A percentile compares a stretch with the other conserved stretches of the same genome.
Conservation (phyloP, 176 grass and related monocot genomes). For the Cenchrus americanus region DNA sequence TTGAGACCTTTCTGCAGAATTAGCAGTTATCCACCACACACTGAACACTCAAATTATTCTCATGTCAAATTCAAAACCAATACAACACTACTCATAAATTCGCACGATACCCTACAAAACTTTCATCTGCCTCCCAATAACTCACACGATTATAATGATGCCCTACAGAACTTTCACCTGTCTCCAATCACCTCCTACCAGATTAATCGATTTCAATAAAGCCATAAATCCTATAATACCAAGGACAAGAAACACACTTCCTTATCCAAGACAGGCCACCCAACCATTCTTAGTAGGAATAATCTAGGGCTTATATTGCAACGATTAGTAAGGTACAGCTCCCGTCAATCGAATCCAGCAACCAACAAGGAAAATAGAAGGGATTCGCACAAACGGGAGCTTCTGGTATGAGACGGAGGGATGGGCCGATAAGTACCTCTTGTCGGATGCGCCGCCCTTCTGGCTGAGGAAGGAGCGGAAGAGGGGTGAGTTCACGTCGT, state of each 20-base stretch:
- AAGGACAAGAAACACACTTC: not conserved
- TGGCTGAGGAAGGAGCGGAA: slow-evolving; percentile 93
- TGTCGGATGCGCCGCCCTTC: slow-evolving; percentile 62
- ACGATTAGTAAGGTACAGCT: not conserved
- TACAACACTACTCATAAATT: not conserved
- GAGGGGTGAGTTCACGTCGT: slow-evolving; percentile 75
- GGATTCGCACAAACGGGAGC: not conserved
- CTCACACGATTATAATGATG: not conserved
- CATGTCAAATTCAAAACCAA: not conserved
- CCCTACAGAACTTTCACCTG: not conserved
- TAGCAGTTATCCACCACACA: not conserved
- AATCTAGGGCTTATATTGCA: not conserved
- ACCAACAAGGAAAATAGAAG: not conserved
- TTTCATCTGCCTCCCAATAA: not conserved
- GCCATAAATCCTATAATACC: too few relatives aligned
- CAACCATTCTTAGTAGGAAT: not conserved
- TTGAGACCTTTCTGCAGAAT: not conserved
- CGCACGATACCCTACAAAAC: not conserved
- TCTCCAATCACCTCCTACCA: not conserved
- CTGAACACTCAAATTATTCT: not conserved
- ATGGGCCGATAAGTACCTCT: slow-evolving; percentile 36
- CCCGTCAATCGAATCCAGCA: not conserved
- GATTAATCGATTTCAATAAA: too few relatives aligned
- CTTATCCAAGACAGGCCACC: not conserved
- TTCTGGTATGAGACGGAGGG: not conserved